Evolutionary conservation across 345 rosid genomes (phyloP).

Genomic region (Gossypium arboreum): DNA sequence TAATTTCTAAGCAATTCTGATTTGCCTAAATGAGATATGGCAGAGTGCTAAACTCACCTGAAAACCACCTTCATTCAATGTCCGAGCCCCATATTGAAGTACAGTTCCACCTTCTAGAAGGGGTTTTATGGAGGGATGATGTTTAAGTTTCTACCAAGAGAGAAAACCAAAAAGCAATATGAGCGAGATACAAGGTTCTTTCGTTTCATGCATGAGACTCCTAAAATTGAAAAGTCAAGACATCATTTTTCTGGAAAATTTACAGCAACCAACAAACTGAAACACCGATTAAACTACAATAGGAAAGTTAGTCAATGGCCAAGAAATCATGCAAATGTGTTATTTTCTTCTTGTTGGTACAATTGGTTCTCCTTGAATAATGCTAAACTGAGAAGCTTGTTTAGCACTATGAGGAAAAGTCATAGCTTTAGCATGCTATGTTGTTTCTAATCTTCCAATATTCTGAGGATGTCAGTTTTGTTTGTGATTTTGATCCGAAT

Average conservation of each 20-base stretch:
- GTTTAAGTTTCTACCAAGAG: constrained; percentile 68
- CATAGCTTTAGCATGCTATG: neutral
- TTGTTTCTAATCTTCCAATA: neutral
- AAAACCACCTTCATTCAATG: constrained; percentile 94
- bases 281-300: neutral
- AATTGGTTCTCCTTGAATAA: neutral
- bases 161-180: constrained; percentile 14
- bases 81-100: constrained; percentile 93
- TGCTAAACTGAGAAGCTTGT: neutral
- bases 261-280: constrained; percentile 5
- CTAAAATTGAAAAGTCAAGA: neutral
- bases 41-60: constrained; percentile 55
- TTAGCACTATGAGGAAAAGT: neutral
- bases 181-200: constrained; percentile 17
- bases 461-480: neutral
- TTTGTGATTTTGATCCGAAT: neutral
- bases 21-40: neutral
- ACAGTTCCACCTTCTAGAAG: constrained; percentile 86
- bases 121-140: constrained; percentile 80
- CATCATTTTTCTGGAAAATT: neutral
- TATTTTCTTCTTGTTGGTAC: neutral
- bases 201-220: neutral
- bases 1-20: neutral
- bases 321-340: neutral
- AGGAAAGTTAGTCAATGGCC: neutral